Conservation (phyloP, 2,329 filamentous ascomycete species). For the Cephalotrichum gorgonifer region DNA sequence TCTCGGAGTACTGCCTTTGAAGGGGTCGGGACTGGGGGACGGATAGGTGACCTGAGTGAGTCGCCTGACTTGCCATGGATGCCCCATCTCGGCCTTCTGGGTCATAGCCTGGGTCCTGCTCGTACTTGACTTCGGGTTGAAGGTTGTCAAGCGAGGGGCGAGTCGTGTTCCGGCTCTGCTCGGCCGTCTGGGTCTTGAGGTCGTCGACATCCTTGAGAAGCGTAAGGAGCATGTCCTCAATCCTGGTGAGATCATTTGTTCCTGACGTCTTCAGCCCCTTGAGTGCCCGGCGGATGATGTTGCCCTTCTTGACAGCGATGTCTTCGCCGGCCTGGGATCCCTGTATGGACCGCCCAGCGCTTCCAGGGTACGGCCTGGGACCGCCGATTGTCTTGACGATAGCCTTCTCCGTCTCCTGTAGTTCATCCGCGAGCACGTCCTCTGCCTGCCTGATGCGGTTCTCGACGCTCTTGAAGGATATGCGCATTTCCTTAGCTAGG, state of each 20-base stretch:
- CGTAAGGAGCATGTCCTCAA: conserved; percentile 87
- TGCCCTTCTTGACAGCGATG: conserved; percentile 68
- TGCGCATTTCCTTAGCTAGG: conserved; percentile 92
- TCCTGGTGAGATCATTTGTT: conserved; percentile 75
- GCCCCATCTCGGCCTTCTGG: conserved; percentile 10
- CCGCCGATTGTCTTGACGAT: conserved; percentile 75
- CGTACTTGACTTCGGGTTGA: conserved; percentile 57
- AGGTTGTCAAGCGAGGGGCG: conserved; percentile 59
- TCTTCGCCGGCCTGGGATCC: conserved; percentile 51
- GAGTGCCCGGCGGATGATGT: conserved; percentile 87
- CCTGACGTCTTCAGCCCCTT: conserved; percentile 84
- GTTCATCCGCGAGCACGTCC: conserved; percentile 74
- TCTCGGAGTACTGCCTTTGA: conserved; percentile 54
- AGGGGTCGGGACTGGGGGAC: conserved; percentile 34
- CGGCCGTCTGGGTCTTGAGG: conserved; percentile 52
- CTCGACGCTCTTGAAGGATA: conserved; percentile 92
- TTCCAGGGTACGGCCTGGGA: conserved; percentile 70
- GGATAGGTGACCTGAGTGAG: conserved; percentile 67
- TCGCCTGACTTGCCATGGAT: conserved; percentile 46
- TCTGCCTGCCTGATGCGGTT: conserved; percentile 84
- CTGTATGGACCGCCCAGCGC: conserved; percentile 48
- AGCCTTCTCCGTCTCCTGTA: conserved; percentile 80
- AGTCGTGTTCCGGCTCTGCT: conserved; percentile 35
- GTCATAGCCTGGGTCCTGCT: conserved; percentile 68
- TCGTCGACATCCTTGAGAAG: conserved; percentile 86